Conservation (phyloP, 805 yeast genomes). For the Ogataea minuta region DNA sequence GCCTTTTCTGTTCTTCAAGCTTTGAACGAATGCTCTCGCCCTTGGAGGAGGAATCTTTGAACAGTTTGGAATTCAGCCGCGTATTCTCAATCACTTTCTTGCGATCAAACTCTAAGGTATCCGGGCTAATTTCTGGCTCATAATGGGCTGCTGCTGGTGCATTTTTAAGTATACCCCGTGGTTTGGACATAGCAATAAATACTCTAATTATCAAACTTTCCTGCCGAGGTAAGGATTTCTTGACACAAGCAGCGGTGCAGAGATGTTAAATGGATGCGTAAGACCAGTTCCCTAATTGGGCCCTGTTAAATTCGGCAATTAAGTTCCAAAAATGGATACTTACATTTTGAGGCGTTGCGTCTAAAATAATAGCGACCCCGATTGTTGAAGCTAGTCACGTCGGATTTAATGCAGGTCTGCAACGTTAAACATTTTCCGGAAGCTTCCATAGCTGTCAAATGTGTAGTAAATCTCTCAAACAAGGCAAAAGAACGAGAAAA, state of each 20-base stretch:
- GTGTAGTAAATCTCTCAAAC: not conserved
- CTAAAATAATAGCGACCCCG: conserved; percentile 3
- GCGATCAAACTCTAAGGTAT: conserved; percentile 38
- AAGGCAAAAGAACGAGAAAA: not conserved
- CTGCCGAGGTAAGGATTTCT: not conserved
- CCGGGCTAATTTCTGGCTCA: conserved; percentile 21
- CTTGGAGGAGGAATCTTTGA: conserved; percentile 28
- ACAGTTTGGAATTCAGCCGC: conserved; percentile 58
- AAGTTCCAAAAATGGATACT: no score
- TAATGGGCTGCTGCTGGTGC: conserved; percentile 26
- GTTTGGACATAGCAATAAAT: conserved; percentile 16
- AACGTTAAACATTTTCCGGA: conserved; percentile 10
- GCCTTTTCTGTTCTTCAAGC: conserved; percentile 38
- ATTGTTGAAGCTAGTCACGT: not conserved
- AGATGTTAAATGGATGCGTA: conserved; percentile 1
- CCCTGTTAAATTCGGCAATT: no score
- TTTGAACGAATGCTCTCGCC: conserved; percentile 49
- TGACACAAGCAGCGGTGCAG: not conserved
- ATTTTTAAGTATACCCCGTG: conserved; percentile 36
- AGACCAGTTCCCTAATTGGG: no score
- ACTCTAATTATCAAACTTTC: not conserved
- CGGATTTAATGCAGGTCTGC: conserved; percentile 7
- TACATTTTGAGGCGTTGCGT: no score
- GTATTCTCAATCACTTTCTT: conserved; percentile 80
- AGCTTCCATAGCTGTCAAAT: conserved; percentile 12